Percentiles rank a stretch among this genome's conserved stretches.
Evolutionary conservation across 257 asterid species (phyloP).

Genomic region (Penstemon barbatus): DNA sequence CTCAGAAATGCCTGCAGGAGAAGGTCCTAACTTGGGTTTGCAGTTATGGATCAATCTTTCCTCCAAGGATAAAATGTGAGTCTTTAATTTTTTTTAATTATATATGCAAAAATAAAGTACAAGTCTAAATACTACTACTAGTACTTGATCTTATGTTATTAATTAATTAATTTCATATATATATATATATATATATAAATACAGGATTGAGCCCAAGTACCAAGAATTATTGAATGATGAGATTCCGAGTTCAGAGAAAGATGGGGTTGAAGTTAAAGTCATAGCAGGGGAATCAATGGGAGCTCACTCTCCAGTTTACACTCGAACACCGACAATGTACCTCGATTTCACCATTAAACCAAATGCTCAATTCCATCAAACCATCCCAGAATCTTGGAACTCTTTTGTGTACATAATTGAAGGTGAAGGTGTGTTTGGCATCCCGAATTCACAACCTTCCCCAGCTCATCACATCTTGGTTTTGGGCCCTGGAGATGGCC

Average conservation of each 20-base stretch:
- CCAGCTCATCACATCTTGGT: slow-evolving; percentile 73
- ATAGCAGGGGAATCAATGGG: slow-evolving; percentile 97
- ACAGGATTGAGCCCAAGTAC: slow-evolving; percentile 86
- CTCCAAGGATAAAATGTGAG: slow-evolving; percentile 89
- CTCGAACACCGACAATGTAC: slow-evolving; percentile 88
- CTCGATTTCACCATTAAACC: slow-evolving; percentile 74
- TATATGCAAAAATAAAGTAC: too few species aligned
- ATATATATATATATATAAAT: background rate
- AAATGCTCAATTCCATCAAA: slow-evolving; percentile 56
- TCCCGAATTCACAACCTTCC: slow-evolving; percentile 39
- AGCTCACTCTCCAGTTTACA: slow-evolving; percentile 72
- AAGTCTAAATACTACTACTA: too few species aligned
- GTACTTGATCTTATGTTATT: too few species aligned
- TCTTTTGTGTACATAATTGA: slow-evolving; percentile 67
- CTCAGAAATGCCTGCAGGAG: slow-evolving; percentile 96
- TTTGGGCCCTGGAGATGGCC: slow-evolving; percentile 81
- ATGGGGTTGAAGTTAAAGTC: slow-evolving; percentile 74
- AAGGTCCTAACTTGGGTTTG: slow-evolving; percentile 67
- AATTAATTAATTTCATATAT: too few species aligned
- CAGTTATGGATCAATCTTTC: slow-evolving; percentile 94
- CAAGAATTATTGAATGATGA: slow-evolving; percentile 70
- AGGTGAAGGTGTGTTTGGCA: slow-evolving; percentile 80
- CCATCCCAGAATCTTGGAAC: slow-evolving; percentile 75
- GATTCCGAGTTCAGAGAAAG: slow-evolving; percentile 62
- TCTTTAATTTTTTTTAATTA: background rate